phyloP scores from a whole-genome alignment of 306 rosid genomes.

The Abrus precatorius region DNA sequence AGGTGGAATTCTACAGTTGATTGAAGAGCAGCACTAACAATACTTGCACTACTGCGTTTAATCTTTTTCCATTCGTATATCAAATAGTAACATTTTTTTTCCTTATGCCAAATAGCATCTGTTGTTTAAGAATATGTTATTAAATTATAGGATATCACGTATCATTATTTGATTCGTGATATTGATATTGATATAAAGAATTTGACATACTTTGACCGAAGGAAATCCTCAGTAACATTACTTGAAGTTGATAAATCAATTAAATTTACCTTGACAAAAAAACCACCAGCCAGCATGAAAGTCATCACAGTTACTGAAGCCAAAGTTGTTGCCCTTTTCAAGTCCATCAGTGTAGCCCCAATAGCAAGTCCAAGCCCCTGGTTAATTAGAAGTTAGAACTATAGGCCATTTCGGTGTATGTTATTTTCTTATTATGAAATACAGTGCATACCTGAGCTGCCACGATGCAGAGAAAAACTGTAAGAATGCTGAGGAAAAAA shows the following conservation, averaged over 20 bases:
- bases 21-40: no score
- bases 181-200: background rate
- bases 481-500: conserved; percentile 80
- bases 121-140: background rate
- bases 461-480: conserved; percentile 86
- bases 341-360: conserved; percentile 92
- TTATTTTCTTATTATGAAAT: conserved; percentile 4
- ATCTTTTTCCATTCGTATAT: no score
- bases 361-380: conserved; percentile 97
- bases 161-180: background rate
- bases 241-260: no score
- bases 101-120: background rate
- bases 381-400: conserved; percentile 51
- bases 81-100: no score
- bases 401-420: conserved; percentile 4
- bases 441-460: conserved; percentile 86
- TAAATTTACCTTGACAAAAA: conserved; percentile 79
- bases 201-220: background rate
- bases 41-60: no score
- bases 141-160: background rate
- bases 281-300: conserved; percentile 98
- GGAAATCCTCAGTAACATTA: background rate
- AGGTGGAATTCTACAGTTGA: no score
- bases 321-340: conserved; percentile 89
- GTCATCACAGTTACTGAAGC: conserved; percentile 98